Evolutionary conservation across 495 filamentous ascomycete genomes (phyloP), one percentile per base, ranked within the genome.

Genomic region (Aspergillus mulundensis): DNA sequence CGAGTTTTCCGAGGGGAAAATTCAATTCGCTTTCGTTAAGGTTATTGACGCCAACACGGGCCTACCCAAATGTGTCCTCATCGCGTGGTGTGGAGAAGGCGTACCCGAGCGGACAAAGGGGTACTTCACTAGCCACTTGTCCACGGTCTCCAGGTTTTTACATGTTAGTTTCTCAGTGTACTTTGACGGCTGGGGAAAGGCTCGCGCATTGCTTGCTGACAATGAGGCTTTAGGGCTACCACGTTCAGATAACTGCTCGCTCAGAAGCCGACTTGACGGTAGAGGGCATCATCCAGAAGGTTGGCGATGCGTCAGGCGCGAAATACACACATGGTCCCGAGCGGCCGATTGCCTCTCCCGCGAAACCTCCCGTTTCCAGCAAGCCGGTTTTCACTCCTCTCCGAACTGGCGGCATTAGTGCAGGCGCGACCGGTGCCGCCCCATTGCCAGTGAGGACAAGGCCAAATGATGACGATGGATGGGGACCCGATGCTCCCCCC

Each of bases 41-140:
- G 87, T 99, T 71, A 96, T 89, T 62, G 95, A 97, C 67, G 86
- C 90, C 12, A 99, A 99, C 68, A 91, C 89, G 0, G 81, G 84
- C 6, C 78, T 99, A 8, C 90, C 93, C 23, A 99, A 99, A 75
- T 88, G 87, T 67, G 91, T 94, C 40, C 77, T 99, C 47, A 90
- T 99, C 63, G 92, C 85, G 40, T 99, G 94, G 94, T 99, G 94
- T 68, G 94, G 94, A 40, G 92, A 95, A 62, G 95, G 95, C 54
- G 94, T 99, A n/a, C 94, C 94, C 7, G 94, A 97, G 75, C 80
- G 92, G 62, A 97, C 92, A 15, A 97, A 97, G 67, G 94, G 94
- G 21, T 97, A 97, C 67, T 99, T 97, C 65, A 97, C 90, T 32
- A 96, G 91, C 66, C 91, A 99, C 74, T 70, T 92, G 18, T 84